Conservation (phyloP, 495 filamentous ascomycete genomes). For the Aspergillus bertholletiae region DNA sequence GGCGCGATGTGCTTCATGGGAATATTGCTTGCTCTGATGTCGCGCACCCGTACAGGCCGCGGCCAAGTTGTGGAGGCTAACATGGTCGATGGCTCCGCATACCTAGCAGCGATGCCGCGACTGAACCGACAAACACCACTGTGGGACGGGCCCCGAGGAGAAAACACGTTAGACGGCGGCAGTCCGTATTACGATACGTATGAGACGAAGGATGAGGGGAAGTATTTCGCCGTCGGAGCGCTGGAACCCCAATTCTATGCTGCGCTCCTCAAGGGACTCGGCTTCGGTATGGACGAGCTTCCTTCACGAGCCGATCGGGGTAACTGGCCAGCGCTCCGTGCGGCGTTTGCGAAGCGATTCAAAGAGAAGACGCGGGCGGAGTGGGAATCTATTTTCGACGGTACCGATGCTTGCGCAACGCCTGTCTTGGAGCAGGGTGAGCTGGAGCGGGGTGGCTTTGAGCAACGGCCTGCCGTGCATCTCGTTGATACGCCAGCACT, state of each 20-base stretch:
- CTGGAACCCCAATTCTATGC: constrained; percentile 83
- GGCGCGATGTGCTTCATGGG: constrained; percentile 71
- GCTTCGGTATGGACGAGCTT: constrained; percentile 48
- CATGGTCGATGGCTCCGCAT: constrained; percentile 88
- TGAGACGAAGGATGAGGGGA: constrained; percentile 71
- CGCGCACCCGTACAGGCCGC: constrained; percentile 49
- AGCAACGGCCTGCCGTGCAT: constrained; percentile 73
- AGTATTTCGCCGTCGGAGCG: constrained; percentile 86
- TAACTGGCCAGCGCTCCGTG: constrained; percentile 63
- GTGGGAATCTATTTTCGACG: constrained; percentile 85
- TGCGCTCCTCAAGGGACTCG: constrained; percentile 61
- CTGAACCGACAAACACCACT: constrained; percentile 53
- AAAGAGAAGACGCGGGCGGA: constrained; percentile 69
- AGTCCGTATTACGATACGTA: constrained; percentile 88
- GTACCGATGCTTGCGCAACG: constrained; percentile 87
- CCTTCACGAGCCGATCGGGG: constrained; percentile 51
- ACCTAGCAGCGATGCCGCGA: constrained; percentile 72
- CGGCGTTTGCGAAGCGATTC: constrained; percentile 61
- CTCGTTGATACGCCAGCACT: constrained; percentile 61
- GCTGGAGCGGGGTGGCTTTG: constrained; percentile 62
- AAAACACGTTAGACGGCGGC: constrained; percentile 79
- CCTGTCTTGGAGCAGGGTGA: constrained; percentile 76
- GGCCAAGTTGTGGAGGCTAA: constrained; percentile 92
- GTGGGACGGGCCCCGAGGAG: constrained; percentile 62
- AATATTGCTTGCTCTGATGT: constrained; percentile 44